A percentile compares a stretch with the other conserved stretches of the same genome.
Conservation (phyloP, 768 basidiomycete genomes). For the Gyrodon lividus region DNA sequence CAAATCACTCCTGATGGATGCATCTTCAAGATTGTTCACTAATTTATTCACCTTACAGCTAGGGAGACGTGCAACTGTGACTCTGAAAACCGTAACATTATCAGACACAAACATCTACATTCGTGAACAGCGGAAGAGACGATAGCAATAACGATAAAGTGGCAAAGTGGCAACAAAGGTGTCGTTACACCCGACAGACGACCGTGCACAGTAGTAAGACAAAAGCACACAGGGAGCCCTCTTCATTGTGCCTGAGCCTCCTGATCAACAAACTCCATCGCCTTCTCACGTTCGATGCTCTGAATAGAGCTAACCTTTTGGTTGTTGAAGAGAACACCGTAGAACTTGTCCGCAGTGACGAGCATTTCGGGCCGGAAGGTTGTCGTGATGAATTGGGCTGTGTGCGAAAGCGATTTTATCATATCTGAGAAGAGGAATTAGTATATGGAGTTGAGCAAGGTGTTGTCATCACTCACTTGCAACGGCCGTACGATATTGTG, state of each 20-base stretch:
- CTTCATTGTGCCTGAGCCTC: constrained; percentile 48
- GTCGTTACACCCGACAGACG: too few species aligned
- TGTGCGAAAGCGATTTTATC: constrained; percentile 87
- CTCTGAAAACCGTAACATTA: neutral
- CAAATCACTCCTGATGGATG: too few species aligned
- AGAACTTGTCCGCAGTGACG: constrained; percentile 93
- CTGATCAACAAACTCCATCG: constrained; percentile 92
- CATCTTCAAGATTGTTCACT: too few species aligned
- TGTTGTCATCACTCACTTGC: constrained; percentile 59
- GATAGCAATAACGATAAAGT: constrained; percentile 22
- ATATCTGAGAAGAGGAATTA: constrained; percentile 41
- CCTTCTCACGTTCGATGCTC: constrained; percentile 85
- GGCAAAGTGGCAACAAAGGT: too few species aligned
- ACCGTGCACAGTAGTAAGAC: too few species aligned
- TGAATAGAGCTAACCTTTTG: constrained; percentile 92
- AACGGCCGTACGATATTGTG: constrained; percentile 96
- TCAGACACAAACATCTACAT: neutral
- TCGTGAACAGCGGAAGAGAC: neutral
- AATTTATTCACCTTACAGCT: too few species aligned
- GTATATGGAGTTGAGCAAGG: constrained; percentile 36
- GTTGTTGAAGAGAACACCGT: constrained; percentile 94
- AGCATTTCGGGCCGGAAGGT: constrained; percentile 99
- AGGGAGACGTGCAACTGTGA: too few species aligned
- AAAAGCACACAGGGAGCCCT: too few species aligned
- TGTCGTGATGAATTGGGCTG: constrained; percentile 96